Evolutionary conservation across 139 green algal genomes (phyloP), one percentile per base, ranked within the genome.

Genomic region (Cymbomonas tetramitiformis): DNA sequence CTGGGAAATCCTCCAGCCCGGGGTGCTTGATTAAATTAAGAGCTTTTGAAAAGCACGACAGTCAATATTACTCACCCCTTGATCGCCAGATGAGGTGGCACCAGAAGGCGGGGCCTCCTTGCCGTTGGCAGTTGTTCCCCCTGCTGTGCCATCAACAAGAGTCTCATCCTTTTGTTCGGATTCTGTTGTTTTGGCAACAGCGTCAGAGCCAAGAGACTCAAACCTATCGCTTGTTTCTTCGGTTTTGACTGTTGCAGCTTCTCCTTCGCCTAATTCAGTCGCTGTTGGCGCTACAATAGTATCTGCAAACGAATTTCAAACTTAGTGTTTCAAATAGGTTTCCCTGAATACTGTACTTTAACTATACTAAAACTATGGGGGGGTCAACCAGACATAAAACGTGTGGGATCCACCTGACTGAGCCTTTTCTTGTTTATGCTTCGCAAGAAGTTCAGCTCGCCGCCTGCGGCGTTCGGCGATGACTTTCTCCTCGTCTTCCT

Each of bases 391-490:
- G 40, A 26, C 6, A 7, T n/a, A 9, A 34, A 21, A 4, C 31
- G 29, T 30, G 15, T 30, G 25, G 18, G 12, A 43, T 36, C 6
- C 55, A 44, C 33, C 9, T 24, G 54, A 21, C 38, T 15, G 26
- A 40, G 52, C 31, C 56, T 33, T 38, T 59, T 19, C 38, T 36
- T 21, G 26, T 2, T 31, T 46, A 51, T 85, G 73, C 55, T 79
- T 81, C 38, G 69, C 77, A 32, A 84, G 51, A 54, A 86, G 83
- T 29, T 69, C 73, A 55, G 68, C 51, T 3, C 77, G 50, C 18
- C 70, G 53, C 26, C 62, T 47, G 30, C 81, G 46, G 46, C 79
- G 71, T 53, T 80, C 73, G 56, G 84, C 75, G 4, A 83, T 82
- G 15, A 79, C 61, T 29, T 40, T n/a, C n/a, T 72, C 60, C 58